Base-by-base conservation (phyloP, 2,329 filamentous ascomycete genomes). In the Aspergillus cejpii region DNA sequence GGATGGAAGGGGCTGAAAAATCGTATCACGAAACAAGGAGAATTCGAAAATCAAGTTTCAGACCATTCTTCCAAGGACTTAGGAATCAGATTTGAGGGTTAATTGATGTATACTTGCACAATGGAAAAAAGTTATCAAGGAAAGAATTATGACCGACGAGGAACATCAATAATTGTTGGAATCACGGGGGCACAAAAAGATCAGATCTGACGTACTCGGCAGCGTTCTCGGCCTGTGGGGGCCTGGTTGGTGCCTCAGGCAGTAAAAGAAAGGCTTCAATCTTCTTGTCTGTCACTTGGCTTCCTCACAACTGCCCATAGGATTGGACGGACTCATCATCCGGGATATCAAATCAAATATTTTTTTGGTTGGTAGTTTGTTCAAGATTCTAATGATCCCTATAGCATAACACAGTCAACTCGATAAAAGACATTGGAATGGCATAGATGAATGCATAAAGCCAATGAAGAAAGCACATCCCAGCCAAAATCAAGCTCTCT, bases 1-100 rank as follows among this genome's bases (percentile, higher is more conserved):
- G 46, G 53, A 51, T 49, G 49, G 61, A 57, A 53, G 52, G 42
- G 47, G 53, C 48, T 47, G 47, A 41, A 49, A 43, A 49, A 43
- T 48, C 47, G 31, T 27, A 6, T 29, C 43, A 29, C 24, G 44
- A 45, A 46, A 54, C 52, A 57, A 50, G 38, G 37, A 44, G 37
- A 37, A 55, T 49, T 34, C 23, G 36, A 46, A 28, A 42, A 37
- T 26, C 14, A 45, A 38, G 33, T 17, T 26, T 58, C 49, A 56
- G 34, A 60, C 41, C 59, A 64, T 62, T 45, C 26, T 56, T 52
- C 41, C 39, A 39, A 44, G 24, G 34, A 31, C 34, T 47, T 42
- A 55, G 50, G 41, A 41, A 34, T 33, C 15, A 40, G 41, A 45
- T 14, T 31, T 10, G 39, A 43, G 39, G 31, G 40, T 41, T 34